Evolutionary conservation across 2,329 filamentous ascomycete genomes (phyloP).

Genomic region (Fusarium penzigii): DNA sequence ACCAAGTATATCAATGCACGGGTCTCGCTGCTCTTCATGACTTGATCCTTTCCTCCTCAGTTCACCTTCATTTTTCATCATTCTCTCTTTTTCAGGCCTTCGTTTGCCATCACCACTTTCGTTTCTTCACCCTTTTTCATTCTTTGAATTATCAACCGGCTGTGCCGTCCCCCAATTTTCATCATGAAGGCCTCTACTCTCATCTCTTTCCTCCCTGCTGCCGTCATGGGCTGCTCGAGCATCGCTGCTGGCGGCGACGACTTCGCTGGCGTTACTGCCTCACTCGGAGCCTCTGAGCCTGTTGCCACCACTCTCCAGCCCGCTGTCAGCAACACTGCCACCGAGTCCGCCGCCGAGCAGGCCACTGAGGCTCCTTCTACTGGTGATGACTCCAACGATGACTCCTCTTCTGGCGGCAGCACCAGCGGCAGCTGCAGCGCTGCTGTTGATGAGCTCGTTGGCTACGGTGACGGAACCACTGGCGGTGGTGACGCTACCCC

Average conservation of each 20-base stretch:
- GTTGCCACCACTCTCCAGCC: slow-evolving; percentile 14
- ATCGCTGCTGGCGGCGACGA: slow-evolving; percentile 20
- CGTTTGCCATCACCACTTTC: slow-evolving; percentile 2
- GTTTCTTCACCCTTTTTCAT: slow-evolving; percentile 8
- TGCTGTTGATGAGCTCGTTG: slow-evolving; percentile 21
- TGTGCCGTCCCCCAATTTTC: slow-evolving; percentile 8
- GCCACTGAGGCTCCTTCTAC: neutral
- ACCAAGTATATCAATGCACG: neutral
- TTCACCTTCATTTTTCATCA: slow-evolving; percentile 5
- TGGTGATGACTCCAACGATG: slow-evolving; percentile 1
- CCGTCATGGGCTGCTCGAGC: slow-evolving; percentile 24
- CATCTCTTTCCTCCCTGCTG: slow-evolving; percentile 23
- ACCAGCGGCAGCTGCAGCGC: slow-evolving; percentile 18
- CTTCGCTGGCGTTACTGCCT: slow-evolving; percentile 11
- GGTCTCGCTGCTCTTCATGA: neutral
- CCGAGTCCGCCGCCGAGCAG: neutral
- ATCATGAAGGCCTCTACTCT: slow-evolving; percentile 25
- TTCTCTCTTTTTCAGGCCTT: slow-evolving; percentile 5
- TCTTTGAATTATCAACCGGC: slow-evolving; percentile 12
- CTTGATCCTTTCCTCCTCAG: neutral
- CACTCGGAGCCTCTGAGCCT: slow-evolving; percentile 4
- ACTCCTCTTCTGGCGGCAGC: slow-evolving; percentile 4
- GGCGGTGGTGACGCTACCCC: slow-evolving; percentile 46
- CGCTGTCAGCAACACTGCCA: slow-evolving; percentile 22
- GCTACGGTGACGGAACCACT: slow-evolving; percentile 42